Evolutionary conservation across 1,139 yeast genomes (phyloP).

Genomic region (Keqinozyma sinolaborantium): DNA sequence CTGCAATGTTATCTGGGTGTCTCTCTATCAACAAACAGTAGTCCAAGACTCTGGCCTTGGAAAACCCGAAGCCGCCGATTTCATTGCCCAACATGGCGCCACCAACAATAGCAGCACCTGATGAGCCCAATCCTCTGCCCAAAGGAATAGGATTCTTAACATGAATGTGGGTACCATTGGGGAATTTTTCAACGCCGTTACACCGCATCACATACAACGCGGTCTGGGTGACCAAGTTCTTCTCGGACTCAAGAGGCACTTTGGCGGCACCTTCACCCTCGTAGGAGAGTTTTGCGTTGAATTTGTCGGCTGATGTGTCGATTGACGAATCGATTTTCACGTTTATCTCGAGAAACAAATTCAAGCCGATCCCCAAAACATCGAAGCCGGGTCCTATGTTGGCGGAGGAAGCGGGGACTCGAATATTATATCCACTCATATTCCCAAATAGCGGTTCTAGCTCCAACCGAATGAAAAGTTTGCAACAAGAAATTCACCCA

Average conservation of each 20-base stretch:
- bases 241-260: conserved; percentile 75
- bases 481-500: conserved; percentile 1
- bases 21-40: conserved; percentile 95
- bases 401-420: conserved; percentile 96
- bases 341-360: conserved; percentile 64
- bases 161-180: conserved; percentile 76
- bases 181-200: conserved; percentile 70
- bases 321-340: conserved; percentile 58
- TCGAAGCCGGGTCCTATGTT: conserved; percentile 98
- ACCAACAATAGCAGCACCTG: conserved; percentile 98
- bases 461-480: conserved; percentile 1
- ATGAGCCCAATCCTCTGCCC: conserved; percentile 95
- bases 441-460: not conserved
- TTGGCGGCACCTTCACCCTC: conserved; percentile 72
- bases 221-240: conserved; percentile 84
- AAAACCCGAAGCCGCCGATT: conserved; percentile 67
- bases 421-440: conserved; percentile 29
- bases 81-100: conserved; percentile 92
- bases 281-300: conserved; percentile 68
- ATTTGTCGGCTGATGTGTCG: conserved; percentile 54
- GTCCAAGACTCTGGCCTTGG: conserved; percentile 83
- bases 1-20: conserved; percentile 97
- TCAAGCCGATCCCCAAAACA: conserved; percentile 87
- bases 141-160: conserved; percentile 90
- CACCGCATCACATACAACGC: conserved; percentile 89